Conservation (phyloP, 495 filamentous ascomycete genomes). For the Rostrohypoxylon terebratum region DNA sequence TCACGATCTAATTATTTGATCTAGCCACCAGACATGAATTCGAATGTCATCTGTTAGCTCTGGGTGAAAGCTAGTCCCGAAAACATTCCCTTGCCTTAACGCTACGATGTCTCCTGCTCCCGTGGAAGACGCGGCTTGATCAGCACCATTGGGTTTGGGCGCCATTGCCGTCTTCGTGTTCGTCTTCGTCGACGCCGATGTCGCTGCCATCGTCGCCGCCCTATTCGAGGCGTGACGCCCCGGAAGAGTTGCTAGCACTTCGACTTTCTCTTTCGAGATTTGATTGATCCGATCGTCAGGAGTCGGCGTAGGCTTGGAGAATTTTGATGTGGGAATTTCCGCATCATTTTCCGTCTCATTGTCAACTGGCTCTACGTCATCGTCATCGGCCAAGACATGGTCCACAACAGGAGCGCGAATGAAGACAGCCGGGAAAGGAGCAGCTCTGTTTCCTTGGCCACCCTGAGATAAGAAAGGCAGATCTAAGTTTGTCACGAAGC, state of each 20-base stretch:
- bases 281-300: conserved; percentile 23
- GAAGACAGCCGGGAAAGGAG: conserved; percentile 84
- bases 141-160: conserved; percentile 28
- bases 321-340: conserved; percentile 51
- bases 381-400: conserved; percentile 71
- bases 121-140: conserved; percentile 37
- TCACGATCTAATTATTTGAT: conserved; percentile 66
- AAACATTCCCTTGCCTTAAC: conserved; percentile 91
- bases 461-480: conserved; percentile 74
- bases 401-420: conserved; percentile 96
- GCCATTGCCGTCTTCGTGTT: background rate
- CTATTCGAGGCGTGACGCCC: conserved; percentile 54
- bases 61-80: conserved; percentile 97
- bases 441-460: conserved; percentile 22
- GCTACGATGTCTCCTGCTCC: conserved; percentile 87
- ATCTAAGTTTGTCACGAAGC: conserved; percentile 82
- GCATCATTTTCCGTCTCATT: conserved; percentile 17
- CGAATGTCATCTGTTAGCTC: conserved; percentile 89
- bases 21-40: conserved; percentile 95
- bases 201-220: conserved; percentile 29
- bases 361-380: conserved; percentile 55
- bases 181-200: background rate
- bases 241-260: conserved; percentile 69
- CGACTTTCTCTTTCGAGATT: conserved; percentile 55
- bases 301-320: conserved; percentile 29